Evolutionary conservation across 1,284 basidiomycete genomes (phyloP).

Genomic region (Trametes versicolor): DNA sequence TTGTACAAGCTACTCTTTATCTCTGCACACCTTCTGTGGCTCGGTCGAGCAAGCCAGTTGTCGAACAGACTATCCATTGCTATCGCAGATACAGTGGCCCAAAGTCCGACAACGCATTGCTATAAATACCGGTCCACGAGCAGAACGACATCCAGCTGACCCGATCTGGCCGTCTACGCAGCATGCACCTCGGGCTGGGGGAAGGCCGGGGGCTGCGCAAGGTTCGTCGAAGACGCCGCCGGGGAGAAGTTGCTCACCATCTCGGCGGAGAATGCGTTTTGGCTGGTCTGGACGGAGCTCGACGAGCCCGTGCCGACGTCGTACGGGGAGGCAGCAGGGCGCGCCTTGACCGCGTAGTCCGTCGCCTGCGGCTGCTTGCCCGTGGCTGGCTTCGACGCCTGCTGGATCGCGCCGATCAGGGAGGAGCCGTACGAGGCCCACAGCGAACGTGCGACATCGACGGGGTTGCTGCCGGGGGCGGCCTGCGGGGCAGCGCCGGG

Average conservation of each 20-base stretch:
- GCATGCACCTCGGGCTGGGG: constrained; percentile 32
- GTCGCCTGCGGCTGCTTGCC: constrained; percentile 18
- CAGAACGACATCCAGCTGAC: not conserved
- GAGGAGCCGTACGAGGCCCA: constrained; percentile 35
- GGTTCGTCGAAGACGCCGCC: constrained; percentile 19
- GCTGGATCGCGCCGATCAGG: constrained; percentile 30
- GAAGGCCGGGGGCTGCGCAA: constrained; percentile 26
- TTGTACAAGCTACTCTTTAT: constrained; percentile 19
- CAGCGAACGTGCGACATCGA: constrained; percentile 30
- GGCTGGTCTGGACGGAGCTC: constrained; percentile 28
- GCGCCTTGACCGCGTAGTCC: constrained; percentile 2
- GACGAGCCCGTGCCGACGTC: constrained; percentile 28
- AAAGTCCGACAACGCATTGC: constrained; percentile 2
- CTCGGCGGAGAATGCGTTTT: constrained; percentile 32
- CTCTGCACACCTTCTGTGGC: constrained; percentile 11
- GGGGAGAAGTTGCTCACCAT: constrained; percentile 35
- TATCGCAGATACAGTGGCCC: constrained; percentile 2
- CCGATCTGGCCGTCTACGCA: constrained; percentile 7
- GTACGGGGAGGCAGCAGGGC: constrained; percentile 25
- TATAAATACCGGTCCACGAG: constrained; percentile 11
- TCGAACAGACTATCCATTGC: constrained; percentile 4
- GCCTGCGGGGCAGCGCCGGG: constrained; percentile 15
- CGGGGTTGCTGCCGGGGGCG: constrained; percentile 18
- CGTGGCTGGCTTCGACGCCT: constrained; percentile 32
- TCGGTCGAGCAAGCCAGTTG: not conserved